Evolutionary conservation across 768 basidiomycete genomes (phyloP).

Genomic region (Tephrocybe sp.): DNA sequence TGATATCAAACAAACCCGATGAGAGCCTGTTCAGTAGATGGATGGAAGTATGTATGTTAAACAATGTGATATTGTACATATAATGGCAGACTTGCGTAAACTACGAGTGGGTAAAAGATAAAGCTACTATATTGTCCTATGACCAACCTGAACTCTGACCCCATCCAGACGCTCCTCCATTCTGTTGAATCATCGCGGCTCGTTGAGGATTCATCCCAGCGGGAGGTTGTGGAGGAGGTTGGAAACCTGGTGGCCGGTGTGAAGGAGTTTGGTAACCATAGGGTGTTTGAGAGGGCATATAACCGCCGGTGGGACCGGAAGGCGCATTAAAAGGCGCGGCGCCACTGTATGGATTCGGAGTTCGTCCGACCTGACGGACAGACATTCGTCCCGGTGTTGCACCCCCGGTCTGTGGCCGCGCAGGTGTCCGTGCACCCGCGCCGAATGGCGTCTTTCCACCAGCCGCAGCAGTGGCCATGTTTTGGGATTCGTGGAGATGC

Average conservation of each 20-base stretch:
- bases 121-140: slow-evolving; percentile 6
- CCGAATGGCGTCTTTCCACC: slow-evolving; percentile 83
- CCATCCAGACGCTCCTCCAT: slow-evolving; percentile 24
- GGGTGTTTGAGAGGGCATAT: slow-evolving; percentile 29
- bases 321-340: slow-evolving; percentile 41
- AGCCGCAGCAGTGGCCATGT: slow-evolving; percentile 43
- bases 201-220: slow-evolving; percentile 68
- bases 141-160: slow-evolving; percentile 20
- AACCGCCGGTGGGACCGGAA: slow-evolving; percentile 24
- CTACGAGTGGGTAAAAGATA: neutral
- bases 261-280: slow-evolving; percentile 55
- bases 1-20: slow-evolving; percentile 59
- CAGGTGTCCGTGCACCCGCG: slow-evolving; percentile 75
- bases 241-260: slow-evolving; percentile 38
- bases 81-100: neutral
- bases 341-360: slow-evolving; percentile 77
- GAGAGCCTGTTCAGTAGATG: too few relatives aligned
- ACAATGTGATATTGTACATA: slow-evolving; percentile 6
- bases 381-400: slow-evolving; percentile 83
- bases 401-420: slow-evolving; percentile 56
- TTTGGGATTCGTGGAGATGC: slow-evolving; percentile 79
- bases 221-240: slow-evolving; percentile 44
- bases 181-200: slow-evolving; percentile 60
- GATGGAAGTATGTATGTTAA: neutral
- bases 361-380: slow-evolving; percentile 68